phyloP scores from a whole-genome alignment of 192 early-diverging fungal species.

The Dimargaris xerosporica region DNA sequence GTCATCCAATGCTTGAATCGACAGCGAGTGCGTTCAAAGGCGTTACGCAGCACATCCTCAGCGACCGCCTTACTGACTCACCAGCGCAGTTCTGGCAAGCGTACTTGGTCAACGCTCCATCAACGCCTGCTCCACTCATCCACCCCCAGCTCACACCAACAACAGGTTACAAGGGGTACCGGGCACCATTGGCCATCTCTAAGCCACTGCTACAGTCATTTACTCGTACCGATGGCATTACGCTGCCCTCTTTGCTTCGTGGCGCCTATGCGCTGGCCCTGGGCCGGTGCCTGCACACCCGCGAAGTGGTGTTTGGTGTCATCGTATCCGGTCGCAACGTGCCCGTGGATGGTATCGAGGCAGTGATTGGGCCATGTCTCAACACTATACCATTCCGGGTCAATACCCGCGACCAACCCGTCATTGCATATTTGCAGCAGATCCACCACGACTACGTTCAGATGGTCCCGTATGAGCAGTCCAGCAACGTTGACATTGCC shows the following conservation, averaged over 20 bases:
- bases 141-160: neutral
- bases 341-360: neutral
- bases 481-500: neutral
- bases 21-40: no score
- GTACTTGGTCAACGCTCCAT: neutral
- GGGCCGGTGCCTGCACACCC: neutral
- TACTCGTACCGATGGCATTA: neutral
- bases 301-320: neutral
- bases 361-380: neutral
- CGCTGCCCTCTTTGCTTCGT: neutral
- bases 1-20: no score
- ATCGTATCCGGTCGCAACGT: neutral
- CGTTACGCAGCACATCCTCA: no score
- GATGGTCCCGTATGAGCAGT: conserved; percentile 7
- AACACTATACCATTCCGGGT: conserved; percentile 7
- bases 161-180: neutral
- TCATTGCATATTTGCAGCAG: neutral
- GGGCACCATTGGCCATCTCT: neutral
- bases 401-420: neutral
- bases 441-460: neutral
- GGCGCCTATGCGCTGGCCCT: conserved; percentile 2
- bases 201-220: neutral
- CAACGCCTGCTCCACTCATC: conserved; percentile 2
- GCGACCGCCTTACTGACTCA: no score
- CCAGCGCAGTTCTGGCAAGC: conserved; percentile 5